These are phyloP conservation scores for Blastobotrys petasosporus DNA, from an alignment of 1,139 yeast species.

Conservation along the genomic window DNA sequence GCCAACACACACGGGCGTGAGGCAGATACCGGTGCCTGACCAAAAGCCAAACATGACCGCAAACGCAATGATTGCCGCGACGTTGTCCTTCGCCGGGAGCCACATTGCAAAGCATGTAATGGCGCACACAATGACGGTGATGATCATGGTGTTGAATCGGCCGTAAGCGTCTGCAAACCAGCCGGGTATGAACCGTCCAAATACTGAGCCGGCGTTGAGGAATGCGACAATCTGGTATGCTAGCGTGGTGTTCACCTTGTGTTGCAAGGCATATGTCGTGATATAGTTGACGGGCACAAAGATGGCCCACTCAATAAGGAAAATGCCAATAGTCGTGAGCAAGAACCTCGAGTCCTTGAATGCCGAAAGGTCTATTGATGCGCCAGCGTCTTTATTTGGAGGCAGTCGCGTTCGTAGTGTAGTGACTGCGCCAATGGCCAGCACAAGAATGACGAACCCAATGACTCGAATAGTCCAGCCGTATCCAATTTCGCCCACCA, in stretches of 20 bases:
- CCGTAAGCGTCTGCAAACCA: conserved; percentile 46
- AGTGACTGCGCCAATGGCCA: conserved; percentile 36
- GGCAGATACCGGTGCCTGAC: conserved; percentile 43
- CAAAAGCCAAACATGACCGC: conserved; percentile 50
- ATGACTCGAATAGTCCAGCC: conserved; percentile 57
- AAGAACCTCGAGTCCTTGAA: conserved; percentile 40
- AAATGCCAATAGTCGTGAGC: conserved; percentile 40
- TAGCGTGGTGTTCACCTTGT: conserved; percentile 38
- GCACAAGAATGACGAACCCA: conserved; percentile 44
- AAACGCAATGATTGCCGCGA: conserved; percentile 42
- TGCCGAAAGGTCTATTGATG: conserved; percentile 38
- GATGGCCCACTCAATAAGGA: conserved; percentile 45
- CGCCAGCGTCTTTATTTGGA: conserved; percentile 21
- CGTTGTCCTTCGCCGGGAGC: conserved; percentile 43
- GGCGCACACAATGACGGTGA: conserved; percentile 37
- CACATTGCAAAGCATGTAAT: conserved; percentile 38
- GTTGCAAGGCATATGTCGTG: conserved; percentile 45
- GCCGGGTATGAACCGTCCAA: conserved; percentile 46
- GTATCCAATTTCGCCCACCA: conserved; percentile 47
- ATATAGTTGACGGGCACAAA: conserved; percentile 48
- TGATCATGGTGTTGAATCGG: conserved; percentile 47
- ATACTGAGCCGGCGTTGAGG: conserved; percentile 43
- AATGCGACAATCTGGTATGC: conserved; percentile 43
- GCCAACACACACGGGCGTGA: conserved; percentile 42
- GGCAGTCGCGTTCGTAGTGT: conserved; percentile 43